Evolutionary conservation across 768 basidiomycete species (phyloP), one percentile per base, ranked within the genome.

Genomic region (Boletus rubropictus): DNA sequence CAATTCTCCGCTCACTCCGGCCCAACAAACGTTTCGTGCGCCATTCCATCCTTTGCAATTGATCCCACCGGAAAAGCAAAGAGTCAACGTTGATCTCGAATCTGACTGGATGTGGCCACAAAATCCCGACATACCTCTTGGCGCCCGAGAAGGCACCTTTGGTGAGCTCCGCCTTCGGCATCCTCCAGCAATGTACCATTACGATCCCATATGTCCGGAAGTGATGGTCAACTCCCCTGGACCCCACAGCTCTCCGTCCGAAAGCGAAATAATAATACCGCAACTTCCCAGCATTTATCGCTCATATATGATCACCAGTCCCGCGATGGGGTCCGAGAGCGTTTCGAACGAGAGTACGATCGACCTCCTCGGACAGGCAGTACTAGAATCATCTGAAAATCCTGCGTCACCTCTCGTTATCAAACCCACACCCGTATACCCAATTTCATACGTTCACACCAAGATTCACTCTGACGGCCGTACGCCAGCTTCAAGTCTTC

Each of bases 341-440:
- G 34, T 29, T 35, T 51, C 52, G n/a, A 42, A 44, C 29, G 43
- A 35, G 15, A 21, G 20, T 15, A 17, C 38, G 7, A 31, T 42
- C 3, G 40, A 38, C 24, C 39, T 52, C 28, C 17, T 40, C 5
- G 32, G 36, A 28, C 43, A 32, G 25, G n/a, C 38, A 8, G 18
- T 28, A 29, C 44, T 47, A 27, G 51, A 46, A 40, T 33, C 53
- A n/a, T 39, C 43, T 15, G 50, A 54, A 31, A 25, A 47, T 25
- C 37, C 46, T 31, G 42, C 49, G 35, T 45, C 56, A 20, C 60
- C 62, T 29, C 39, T 48, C 33, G 32, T 68, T 21, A 45, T 67
- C 48, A 62, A 46, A 44, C 66, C 64, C 8, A 66, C 50, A 18
- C 59, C 64, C 7, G 18, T 59, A 33, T 68, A 66, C 40, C 65